Evolutionary conservation across 257 asterid genomes (phyloP).

Genomic region (Henckelia pumila): DNA sequence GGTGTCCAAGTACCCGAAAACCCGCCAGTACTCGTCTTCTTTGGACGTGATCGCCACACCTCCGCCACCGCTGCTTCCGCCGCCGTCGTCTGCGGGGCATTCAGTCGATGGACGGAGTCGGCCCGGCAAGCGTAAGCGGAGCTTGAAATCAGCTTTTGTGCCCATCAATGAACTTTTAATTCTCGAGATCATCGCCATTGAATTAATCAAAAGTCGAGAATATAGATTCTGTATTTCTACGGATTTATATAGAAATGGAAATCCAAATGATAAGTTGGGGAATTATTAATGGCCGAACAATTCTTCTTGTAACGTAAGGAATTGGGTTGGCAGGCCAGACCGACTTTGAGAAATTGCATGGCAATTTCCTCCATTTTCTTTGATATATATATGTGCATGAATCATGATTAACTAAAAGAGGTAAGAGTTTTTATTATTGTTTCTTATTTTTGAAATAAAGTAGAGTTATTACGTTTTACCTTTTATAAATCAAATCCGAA

Average conservation of each 20-base stretch:
- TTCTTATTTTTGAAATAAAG: too few species aligned
- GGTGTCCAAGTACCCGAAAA: slow-evolving; percentile 39
- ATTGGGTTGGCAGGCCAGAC: background rate
- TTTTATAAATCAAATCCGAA: background rate
- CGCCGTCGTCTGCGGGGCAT: background rate
- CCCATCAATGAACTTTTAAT: slow-evolving; percentile 26
- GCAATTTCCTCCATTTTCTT: background rate
- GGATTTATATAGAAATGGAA: slow-evolving; percentile 10
- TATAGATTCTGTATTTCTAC: background rate
- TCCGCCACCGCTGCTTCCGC: background rate
- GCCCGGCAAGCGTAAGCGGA: slow-evolving; percentile 34
- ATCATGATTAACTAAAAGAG: too few species aligned
- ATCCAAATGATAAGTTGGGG: background rate
- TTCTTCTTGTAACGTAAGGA: background rate
- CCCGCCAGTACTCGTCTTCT: slow-evolving; percentile 35
- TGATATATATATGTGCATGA: background rate
- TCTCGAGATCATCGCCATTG: slow-evolving; percentile 33
- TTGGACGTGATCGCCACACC: background rate
- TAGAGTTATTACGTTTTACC: background rate
- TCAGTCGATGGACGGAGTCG: slow-evolving; percentile 26
- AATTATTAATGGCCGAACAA: too few species aligned
- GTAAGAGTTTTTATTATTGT: too few species aligned
- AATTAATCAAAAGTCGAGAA: background rate
- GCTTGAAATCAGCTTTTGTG: slow-evolving; percentile 9
- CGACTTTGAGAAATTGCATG: background rate